Evolutionary conservation across 805 yeast genomes (phyloP).

Genomic region (Metschnikowia baotianmanensis): DNA sequence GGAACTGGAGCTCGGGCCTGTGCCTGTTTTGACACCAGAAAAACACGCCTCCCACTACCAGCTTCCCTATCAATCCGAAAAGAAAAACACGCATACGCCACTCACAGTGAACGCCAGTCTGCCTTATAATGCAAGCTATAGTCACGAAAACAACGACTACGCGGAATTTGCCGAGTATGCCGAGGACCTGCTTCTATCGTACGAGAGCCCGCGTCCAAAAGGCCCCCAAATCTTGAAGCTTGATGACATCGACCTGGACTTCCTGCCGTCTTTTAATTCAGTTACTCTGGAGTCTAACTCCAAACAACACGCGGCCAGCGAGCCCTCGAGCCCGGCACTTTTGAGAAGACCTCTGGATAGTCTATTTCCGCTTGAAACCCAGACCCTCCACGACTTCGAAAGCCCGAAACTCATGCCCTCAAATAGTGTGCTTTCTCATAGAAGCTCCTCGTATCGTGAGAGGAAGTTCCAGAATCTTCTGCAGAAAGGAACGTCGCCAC

Average conservation of each 20-base stretch:
- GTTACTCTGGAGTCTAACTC: neutral
- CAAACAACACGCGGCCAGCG: neutral
- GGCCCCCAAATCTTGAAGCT: constrained; percentile 42
- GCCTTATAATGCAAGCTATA: constrained; percentile 1
- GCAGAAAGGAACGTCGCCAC: constrained; percentile 16
- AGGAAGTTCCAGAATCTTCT: constrained; percentile 19
- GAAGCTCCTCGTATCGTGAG: constrained; percentile 3
- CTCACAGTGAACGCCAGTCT: constrained; percentile 4
- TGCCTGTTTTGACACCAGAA: constrained; percentile 5
- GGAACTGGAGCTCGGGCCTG: neutral
- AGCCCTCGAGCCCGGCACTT: constrained; percentile 4
- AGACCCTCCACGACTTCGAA: neutral
- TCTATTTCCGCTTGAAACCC: neutral
- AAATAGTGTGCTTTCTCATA: neutral
- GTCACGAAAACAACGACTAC: neutral
- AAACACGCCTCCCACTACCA: neutral
- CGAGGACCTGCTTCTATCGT: constrained; percentile 26
- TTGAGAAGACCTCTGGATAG: neutral
- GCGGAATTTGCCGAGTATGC: constrained; percentile 5
- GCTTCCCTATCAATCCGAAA: neutral
- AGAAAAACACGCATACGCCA: neutral
- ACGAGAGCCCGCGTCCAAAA: constrained; percentile 37
- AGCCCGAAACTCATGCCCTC: neutral
- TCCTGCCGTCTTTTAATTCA: neutral
- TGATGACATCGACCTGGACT: constrained; percentile 20